Base-by-base conservation (phyloP, 371 early-diverging fungal genomes). In the Saksenaea oblongispora region DNA sequence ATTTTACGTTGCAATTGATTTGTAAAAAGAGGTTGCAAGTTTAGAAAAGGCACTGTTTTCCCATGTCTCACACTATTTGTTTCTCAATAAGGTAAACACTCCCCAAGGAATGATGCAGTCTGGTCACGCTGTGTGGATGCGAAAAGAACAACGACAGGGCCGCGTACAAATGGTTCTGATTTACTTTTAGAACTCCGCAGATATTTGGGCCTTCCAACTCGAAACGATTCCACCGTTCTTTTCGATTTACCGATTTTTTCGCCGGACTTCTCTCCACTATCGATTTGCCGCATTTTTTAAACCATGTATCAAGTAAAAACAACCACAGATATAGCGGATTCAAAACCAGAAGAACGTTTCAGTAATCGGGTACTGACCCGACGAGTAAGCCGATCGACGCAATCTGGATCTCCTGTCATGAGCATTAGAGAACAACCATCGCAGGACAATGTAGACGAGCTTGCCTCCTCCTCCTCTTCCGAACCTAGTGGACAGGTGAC, bases 331-430 rank as follows among this genome's bases (percentile, higher is more conserved):
- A 4, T 22, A 22, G 22, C n/a, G 22, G 51, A 47, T n/a, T 47
- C 51, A 47, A 47, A 47, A 47, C 24, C 11, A 47, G 51, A 47
- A 47, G 51, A 47, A 47, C 51, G 51, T 22, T 47, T 47, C 28
- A 58, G 35, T 10, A 41, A 59, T 59, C 64, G 64, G 54, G 58
- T 64, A 64, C 36, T 64, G 64, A 64, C 64, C 39, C 64, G 64
- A 34, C 58, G 64, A 36, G 58, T 59, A 28, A 59, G 64, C 54
- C 58, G 64, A 63, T 63, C 63, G 18, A 51, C 63, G 15, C 63
- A 63, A 56, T 63, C 63, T 15, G 47, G 54, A 47, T 47, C n/a
- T 17, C 39, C 47, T 64, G 41, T 41, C 54, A 36, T 35, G 34
- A 54, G 53, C 17, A 39, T 47, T 31, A 44, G 51, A 18, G 47